Evolutionary conservation across 805 yeast species (phyloP).

Genomic region (Candida suzukii): DNA sequence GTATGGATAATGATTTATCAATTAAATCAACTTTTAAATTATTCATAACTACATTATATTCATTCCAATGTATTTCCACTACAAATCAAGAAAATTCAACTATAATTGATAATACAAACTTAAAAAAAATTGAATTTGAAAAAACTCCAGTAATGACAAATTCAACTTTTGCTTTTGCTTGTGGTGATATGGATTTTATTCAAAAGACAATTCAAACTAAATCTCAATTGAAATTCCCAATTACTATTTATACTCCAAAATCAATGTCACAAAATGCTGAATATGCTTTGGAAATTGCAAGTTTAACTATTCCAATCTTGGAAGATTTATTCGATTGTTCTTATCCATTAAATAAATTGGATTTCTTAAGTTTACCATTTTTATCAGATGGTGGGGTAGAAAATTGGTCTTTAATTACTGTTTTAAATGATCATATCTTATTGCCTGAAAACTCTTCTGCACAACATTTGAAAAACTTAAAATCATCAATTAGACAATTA

Average conservation of each 20-base stretch:
- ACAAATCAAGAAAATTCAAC: constrained; percentile 16
- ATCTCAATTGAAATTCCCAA: constrained; percentile 28
- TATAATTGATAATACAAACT: no score
- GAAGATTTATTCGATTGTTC: constrained; percentile 33
- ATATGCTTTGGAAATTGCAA: constrained; percentile 43
- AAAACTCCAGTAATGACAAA: constrained; percentile 53
- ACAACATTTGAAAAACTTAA: neutral
- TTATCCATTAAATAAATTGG: constrained; percentile 60
- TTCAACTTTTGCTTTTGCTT: constrained; percentile 58
- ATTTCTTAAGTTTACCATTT: constrained; percentile 62
- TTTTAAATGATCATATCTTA: constrained; percentile 44
- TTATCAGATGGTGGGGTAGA: constrained; percentile 77
- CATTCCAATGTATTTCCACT: constrained; percentile 48
- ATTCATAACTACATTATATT: constrained; percentile 35
- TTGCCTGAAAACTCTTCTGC: constrained; percentile 21
- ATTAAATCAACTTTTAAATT: constrained; percentile 49
- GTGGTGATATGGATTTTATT: constrained; percentile 59
- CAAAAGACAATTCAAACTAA: constrained; percentile 27
- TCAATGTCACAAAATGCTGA: constrained; percentile 43
- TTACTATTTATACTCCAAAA: constrained; percentile 48
- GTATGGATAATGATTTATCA: constrained; percentile 55
- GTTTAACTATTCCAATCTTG: constrained; percentile 40
- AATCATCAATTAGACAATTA: constrained; percentile 38
- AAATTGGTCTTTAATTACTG: constrained; percentile 64
- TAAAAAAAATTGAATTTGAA: constrained; percentile 41